A percentile compares a stretch with the other conserved stretches of the same genome.
These are phyloP conservation scores for Plenodomus tracheiphilus DNA, from an alignment of 2,329 filamentous ascomycete species.

Conservation along the genomic window DNA sequence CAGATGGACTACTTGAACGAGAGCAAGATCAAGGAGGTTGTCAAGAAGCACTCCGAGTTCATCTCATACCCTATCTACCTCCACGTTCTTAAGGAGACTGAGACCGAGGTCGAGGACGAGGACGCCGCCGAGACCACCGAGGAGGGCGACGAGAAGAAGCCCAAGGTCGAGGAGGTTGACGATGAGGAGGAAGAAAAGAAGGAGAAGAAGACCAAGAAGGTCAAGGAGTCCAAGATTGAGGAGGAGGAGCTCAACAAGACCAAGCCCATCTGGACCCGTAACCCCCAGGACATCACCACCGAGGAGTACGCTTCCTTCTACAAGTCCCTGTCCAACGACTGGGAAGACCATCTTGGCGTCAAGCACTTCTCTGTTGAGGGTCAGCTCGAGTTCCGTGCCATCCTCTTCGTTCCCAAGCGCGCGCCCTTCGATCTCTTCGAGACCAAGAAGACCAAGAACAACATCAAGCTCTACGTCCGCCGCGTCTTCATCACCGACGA, in stretches of 20 bases:
- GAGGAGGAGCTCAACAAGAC: constrained; percentile 99
- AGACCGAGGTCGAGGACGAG: constrained; percentile 98
- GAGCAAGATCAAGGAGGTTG: constrained; percentile 99
- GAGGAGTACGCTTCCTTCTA: constrained; percentile 99
- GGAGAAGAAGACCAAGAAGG: constrained; percentile 96
- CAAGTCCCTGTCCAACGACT: constrained; percentile 99
- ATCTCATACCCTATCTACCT: constrained; percentile 99
- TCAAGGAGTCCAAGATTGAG: constrained; percentile 98
- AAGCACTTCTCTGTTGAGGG: constrained; percentile 99
- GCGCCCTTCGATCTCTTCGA: constrained; percentile 99
- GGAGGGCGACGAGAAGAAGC: constrained; percentile 88
- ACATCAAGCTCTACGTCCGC: constrained; percentile 99
- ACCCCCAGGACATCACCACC: constrained; percentile 89
- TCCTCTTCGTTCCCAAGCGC: constrained; percentile 99
- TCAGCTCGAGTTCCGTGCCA: constrained; percentile 99
- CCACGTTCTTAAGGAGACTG: constrained; percentile 97
- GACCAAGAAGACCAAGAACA: constrained; percentile 99
- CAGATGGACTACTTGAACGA: constrained; percentile 98
- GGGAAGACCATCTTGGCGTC: constrained; percentile 98
- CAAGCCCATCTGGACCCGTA: constrained; percentile 99
- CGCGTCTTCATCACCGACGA: constrained; percentile 99
- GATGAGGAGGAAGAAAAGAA: constrained; percentile 86
- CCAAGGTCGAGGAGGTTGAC: constrained; percentile 90
- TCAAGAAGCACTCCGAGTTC: constrained; percentile 99
- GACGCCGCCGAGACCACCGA: constrained; percentile 69